Percentiles rank a stretch among this genome's conserved stretches.
Evolutionary conservation across 2,329 filamentous ascomycete genomes (phyloP).

Genomic region (Botryotinia globosa): DNA sequence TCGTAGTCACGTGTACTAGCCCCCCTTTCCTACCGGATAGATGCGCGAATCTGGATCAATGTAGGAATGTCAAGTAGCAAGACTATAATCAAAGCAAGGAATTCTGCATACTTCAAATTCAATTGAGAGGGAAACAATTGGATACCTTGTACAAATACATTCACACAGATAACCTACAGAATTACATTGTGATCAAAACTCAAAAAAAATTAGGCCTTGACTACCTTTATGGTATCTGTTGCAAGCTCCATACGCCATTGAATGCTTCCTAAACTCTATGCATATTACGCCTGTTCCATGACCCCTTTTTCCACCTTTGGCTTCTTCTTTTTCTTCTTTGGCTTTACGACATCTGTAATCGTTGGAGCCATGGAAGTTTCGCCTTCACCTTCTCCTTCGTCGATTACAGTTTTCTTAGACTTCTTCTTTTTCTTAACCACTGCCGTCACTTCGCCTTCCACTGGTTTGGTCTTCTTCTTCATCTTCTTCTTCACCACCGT

Average conservation of each 20-base stretch:
- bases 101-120: not conserved
- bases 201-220: not conserved
- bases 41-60: not conserved
- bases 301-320: conserved; percentile 27
- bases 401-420: conserved; percentile 41
- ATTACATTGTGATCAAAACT: conserved; percentile 8
- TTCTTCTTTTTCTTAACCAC: conserved; percentile 50
- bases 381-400: conserved; percentile 29
- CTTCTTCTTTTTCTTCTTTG: conserved; percentile 49
- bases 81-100: not conserved
- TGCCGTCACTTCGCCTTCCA: conserved; percentile 27
- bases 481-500: conserved; percentile 58
- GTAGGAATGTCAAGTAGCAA: not conserved
- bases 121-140: not conserved
- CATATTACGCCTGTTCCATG: conserved; percentile 19
- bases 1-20: not conserved
- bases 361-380: conserved; percentile 25
- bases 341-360: conserved; percentile 36
- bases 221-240: conserved; percentile 16
- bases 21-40: not conserved
- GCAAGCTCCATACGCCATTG: conserved; percentile 20
- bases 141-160: not conserved
- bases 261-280: conserved; percentile 18
- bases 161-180: not conserved
- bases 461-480: conserved; percentile 49